Evolutionary conservation across 257 asterid species (phyloP).

Genomic region (Solanum medicagineum): DNA sequence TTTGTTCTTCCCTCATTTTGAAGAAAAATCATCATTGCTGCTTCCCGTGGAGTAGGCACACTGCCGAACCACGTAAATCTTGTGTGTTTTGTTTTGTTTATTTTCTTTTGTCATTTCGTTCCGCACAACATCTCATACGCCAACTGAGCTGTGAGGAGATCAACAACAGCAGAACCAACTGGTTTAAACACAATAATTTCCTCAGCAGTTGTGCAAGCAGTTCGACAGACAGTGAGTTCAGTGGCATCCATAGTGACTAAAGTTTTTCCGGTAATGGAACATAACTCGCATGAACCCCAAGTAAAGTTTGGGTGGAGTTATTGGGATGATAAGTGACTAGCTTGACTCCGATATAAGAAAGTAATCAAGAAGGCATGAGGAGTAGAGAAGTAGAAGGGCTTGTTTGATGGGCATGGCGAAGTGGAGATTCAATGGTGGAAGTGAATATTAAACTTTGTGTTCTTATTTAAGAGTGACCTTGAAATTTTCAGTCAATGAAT

Average conservation of each 20-base stretch:
- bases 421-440: conserved; percentile 46
- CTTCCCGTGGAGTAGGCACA: no score
- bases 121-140: conserved; percentile 58
- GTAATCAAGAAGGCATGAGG: conserved; percentile 95
- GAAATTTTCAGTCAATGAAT: no score
- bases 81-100: no score
- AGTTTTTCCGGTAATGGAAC: conserved; percentile 71
- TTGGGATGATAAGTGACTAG: conserved; percentile 56
- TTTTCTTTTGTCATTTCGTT: no score
- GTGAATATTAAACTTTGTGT: neutral
- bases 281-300: conserved; percentile 73
- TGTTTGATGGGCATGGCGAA: conserved; percentile 75
- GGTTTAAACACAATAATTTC: conserved; percentile 86
- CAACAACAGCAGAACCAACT: conserved; percentile 84
- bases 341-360: conserved; percentile 75
- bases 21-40: no score
- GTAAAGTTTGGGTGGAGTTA: conserved; percentile 52
- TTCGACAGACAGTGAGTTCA: conserved; percentile 73
- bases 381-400: conserved; percentile 58
- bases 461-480: no score
- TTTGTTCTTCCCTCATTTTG: no score
- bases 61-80: no score
- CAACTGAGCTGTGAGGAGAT: conserved; percentile 69
- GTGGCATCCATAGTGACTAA: conserved; percentile 84
- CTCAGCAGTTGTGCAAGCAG: conserved; percentile 44